Percentiles rank a stretch among this genome's conserved stretches.
Conservation (phyloP, 2,329 filamentous ascomycete genomes). For the Ilyonectria sp. region DNA sequence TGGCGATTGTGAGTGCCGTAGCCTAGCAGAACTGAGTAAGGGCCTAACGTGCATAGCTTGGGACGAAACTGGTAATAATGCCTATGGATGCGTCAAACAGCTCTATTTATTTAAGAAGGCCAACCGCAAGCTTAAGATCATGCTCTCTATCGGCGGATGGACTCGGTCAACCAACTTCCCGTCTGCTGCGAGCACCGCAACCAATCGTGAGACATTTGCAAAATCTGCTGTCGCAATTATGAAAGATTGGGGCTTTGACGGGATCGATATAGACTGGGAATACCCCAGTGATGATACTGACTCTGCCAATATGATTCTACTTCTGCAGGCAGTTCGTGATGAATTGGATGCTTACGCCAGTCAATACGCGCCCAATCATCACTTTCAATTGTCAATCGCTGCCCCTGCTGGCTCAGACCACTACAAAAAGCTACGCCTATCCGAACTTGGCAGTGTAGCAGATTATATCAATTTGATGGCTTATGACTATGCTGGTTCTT, state of each 20-base stretch:
- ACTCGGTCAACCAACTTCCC: slow-evolving; percentile 84
- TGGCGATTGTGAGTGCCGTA: slow-evolving; percentile 30
- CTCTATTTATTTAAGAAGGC: slow-evolving; percentile 81
- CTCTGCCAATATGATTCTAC: slow-evolving; percentile 57
- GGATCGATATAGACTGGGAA: slow-evolving; percentile 54
- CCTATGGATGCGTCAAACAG: slow-evolving; percentile 83
- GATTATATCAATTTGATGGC: slow-evolving; percentile 77
- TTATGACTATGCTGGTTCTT: slow-evolving; percentile 81
- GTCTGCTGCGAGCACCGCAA: slow-evolving; percentile 71
- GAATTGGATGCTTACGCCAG: slow-evolving; percentile 63
- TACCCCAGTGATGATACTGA: slow-evolving; percentile 54
- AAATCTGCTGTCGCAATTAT: slow-evolving; percentile 77
- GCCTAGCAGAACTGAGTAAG: no score
- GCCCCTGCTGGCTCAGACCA: slow-evolving; percentile 63
- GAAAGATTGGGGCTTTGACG: slow-evolving; percentile 68
- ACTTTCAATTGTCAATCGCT: slow-evolving; percentile 67
- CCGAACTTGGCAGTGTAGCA: slow-evolving; percentile 61
- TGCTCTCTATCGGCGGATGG: slow-evolving; percentile 87
- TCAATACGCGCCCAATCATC: slow-evolving; percentile 56
- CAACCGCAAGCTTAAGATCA: slow-evolving; percentile 82
- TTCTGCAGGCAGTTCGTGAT: slow-evolving; percentile 58
- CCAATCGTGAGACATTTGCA: slow-evolving; percentile 75
- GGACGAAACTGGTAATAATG: slow-evolving; percentile 75
- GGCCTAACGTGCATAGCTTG: slow-evolving; percentile 44
- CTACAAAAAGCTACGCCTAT: slow-evolving; percentile 63